phyloP scores from a whole-genome alignment of 208 protist species.

The Herpetomonas tarakana region DNA sequence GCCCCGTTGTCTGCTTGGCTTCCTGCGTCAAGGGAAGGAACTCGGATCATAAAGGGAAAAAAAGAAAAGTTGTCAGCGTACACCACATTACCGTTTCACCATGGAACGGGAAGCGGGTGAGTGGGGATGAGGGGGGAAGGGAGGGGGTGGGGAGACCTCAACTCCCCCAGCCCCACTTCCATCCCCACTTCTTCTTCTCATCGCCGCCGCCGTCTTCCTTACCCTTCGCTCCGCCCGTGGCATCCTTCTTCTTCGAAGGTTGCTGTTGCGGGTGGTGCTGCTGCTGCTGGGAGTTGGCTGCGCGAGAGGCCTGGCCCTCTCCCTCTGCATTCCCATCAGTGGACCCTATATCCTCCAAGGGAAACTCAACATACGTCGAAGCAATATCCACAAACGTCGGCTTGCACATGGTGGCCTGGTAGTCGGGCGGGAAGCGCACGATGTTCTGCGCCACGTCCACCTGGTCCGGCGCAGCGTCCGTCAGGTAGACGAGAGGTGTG shows the following conservation, averaged over 20 bases:
- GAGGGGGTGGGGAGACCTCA: too few relatives aligned
- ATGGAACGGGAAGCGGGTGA: too few relatives aligned
- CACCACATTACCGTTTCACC: too few relatives aligned
- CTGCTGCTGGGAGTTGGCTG: conserved; percentile 4
- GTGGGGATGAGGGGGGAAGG: background rate
- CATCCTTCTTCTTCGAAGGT: background rate
- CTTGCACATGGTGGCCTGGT: conserved; percentile 76
- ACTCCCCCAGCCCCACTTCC: conserved; percentile 35
- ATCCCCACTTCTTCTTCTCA: conserved; percentile 22
- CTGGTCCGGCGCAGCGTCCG: conserved; percentile 24
- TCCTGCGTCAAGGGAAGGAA: too few relatives aligned
- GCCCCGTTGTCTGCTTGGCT: too few relatives aligned
- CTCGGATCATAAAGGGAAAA: too few relatives aligned
- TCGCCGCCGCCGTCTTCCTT: background rate
- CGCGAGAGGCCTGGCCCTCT: conserved; percentile 20
- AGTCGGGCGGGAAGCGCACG: conserved; percentile 76
- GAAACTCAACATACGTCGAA: conserved; percentile 72
- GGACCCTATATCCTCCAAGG: conserved; percentile 6
- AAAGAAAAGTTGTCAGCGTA: too few relatives aligned
- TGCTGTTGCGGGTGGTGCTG: conserved; percentile 1
- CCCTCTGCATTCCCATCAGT: conserved; percentile 1
- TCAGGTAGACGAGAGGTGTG: conserved; percentile 22
- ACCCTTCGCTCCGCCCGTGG: background rate
- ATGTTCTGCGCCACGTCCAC: conserved; percentile 57
- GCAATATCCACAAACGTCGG: conserved; percentile 86